Evolutionary conservation across 106 monocot genomes (phyloP), one percentile per base, ranked within the genome.

Genomic region (Allium fistulosum): DNA sequence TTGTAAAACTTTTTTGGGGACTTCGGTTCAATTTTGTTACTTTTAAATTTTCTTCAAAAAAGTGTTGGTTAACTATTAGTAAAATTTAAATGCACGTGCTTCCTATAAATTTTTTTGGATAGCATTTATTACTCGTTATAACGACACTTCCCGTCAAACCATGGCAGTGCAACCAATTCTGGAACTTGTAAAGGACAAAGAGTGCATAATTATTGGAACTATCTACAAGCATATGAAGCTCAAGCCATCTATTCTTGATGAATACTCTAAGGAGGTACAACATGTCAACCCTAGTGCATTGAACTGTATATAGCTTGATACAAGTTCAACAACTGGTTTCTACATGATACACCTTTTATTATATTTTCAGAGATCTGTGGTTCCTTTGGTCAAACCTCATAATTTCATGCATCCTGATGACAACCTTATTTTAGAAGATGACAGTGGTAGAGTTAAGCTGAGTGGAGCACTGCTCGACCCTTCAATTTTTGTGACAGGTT

Each of bases 161-260:
- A 18, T 16, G 68, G 45, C 85, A 99, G 99, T 99, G 66, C 74
- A 82, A 50, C 82, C 90, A 37, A 79, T 99, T 69, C 74, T 99
- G 67, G 99, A 76, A 51, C 90, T 99, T 71, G 90, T 93, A 75
- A 72, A 87, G 83, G 87, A 83, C 50, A 93, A 90, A 67, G 90
- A 99, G 59, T 99, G 99, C 74, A 81, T 93, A 47, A 74, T 99
- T 63, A 77, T 87, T 67, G 99, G 99, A 77, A 99, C 99, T 45
- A 71, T 99, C 56, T 99, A 90, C 75, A 99, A 93, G 83, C 90
- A 99, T 55, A 99, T 99, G 99, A 99, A 93, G 72, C 85, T 99
- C 17, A 99, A 99, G 67, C 93, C 93, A 74, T 87, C 75, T 11
- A 77, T 99, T 71, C 82, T 93, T 49, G 93, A 99, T 78, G 99